A percentile compares a stretch with the other conserved stretches of the same genome.
Conservation (phyloP, 1,284 basidiomycete genomes). For the Irpex rosettiformis region DNA sequence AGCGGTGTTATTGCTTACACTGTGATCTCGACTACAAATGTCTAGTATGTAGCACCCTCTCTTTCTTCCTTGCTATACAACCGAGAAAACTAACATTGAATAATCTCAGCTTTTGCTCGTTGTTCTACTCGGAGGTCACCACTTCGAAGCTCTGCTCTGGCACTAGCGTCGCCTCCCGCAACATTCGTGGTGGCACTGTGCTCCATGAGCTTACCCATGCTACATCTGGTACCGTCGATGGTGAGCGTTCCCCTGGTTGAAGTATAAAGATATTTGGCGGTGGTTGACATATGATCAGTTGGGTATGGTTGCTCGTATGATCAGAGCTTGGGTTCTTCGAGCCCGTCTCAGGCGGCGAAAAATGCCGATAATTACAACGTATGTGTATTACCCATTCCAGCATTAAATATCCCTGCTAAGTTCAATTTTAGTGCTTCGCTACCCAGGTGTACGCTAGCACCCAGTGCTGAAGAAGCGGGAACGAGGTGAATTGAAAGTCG, state of each 20-base stretch:
- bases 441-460: conserved; percentile 26
- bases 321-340: conserved; percentile 18
- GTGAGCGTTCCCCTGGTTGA: background rate
- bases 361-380: conserved; percentile 31
- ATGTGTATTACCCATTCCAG: background rate
- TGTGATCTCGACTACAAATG: conserved; percentile 19
- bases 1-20: conserved; percentile 24
- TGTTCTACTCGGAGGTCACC: conserved; percentile 25
- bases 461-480: conserved; percentile 20
- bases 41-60: conserved; percentile 14
- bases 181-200: conserved; percentile 25
- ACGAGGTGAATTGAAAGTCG: background rate
- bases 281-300: conserved; percentile 10
- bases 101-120: conserved; percentile 18
- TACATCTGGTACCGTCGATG: conserved; percentile 20
- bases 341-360: conserved; percentile 14
- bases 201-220: conserved; percentile 28
- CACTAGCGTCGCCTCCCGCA: conserved; percentile 22
- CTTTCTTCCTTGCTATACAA: no score
- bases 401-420: background rate
- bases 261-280: background rate
- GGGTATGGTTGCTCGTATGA: conserved; percentile 26
- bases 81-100: background rate
- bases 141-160: conserved; percentile 21
- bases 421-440: conserved; percentile 22